Base-by-base conservation (phyloP, 805 yeast genomes). In the Ogataea nonfermentans region DNA sequence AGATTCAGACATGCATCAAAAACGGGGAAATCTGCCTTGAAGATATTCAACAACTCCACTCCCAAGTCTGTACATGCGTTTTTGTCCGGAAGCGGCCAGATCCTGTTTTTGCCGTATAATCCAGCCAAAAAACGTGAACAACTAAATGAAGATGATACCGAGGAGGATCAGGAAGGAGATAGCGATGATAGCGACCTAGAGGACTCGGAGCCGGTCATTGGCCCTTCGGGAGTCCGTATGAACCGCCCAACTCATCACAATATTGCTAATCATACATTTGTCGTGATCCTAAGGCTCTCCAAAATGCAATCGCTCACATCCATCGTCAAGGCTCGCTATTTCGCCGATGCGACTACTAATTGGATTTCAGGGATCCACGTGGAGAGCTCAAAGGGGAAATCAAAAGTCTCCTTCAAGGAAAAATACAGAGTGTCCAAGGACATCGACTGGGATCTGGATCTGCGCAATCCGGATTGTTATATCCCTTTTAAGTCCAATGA, bases 191-290 rank as follows among this genome's bases (percentile, higher is more conserved):
- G 46, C 6, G 50, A 41, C 7, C 30, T 30, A 8, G 52, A 49
- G 23, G 40, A 43, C 10, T 16, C 35, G 3, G 6, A 35, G 5
- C 42, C 38, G 14, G 32, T 43, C 8, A 20, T 23, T 11, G 25
- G 20, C 7, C 15, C 37, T 17, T 24, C 13, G 2, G 40, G 12
- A 16, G 15, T 22, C 2, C 31, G 30, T 13, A 34, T 23, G 9
- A 32, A 37, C 23, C 32, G 23, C 6, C 31, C 32, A 17, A 13
- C 35, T 27, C 58, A 47, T 23, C 62, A 57, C 38, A 56, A 48
- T 24, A 59, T 55, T 3, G 49, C 65, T 2, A 56, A 74, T 16
- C 81, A 75, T 55, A 72, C 77, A 1, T 74, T 76, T 57, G 78
- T 73, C 0, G 68, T 74, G 9, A 66, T 76, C 9, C 49, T 76